Evolutionary conservation across 1,284 basidiomycete species (phyloP), one percentile per base, ranked within the genome.

Genomic region (Ustilago loliicola): DNA sequence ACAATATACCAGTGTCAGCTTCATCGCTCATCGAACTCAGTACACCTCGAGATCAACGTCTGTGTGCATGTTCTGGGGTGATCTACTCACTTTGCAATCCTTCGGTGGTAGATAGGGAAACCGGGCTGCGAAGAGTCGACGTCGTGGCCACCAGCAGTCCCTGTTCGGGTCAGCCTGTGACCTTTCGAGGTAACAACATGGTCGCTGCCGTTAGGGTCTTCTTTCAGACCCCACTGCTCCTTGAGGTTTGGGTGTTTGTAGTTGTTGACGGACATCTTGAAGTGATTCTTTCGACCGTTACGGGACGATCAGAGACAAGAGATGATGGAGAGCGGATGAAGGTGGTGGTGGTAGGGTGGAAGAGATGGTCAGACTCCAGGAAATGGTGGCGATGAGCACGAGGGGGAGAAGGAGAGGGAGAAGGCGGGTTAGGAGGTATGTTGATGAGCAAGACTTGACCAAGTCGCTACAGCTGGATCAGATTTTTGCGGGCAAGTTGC

Each of bases 21-120:
- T 45, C 42, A 42, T 9, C 15, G 45, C n/a, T 47, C 45, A 21
- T n/a, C 19, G 21, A 5, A 45, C 42, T 21, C n/a, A 21, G 3
- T 10, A 13, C 36, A 36, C 21, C 9, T 38, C 19, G 36, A 38
- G 36, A 38, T 3, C 13, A 38, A 3, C 11, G 21, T 45, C 3
- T 23, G 27, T 21, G 11, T 17, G 10, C 15, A 11, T 30, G n/a
- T 2, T n/a, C 25, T 29, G 17, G 17, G 30, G 19, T 4, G 19
- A 2, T 11, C n/a, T 30, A 60, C 62, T 71, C 38, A 66, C 63
- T 79, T 79, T 55, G 69, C 80, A 40, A 81, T 81, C 36, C 78
- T 62, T 36, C 80, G 80, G 40, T 81, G 80, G 66, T 81, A 81
- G 52, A 72, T 47, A 53, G 79, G 77, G 64, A 77, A 72, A 19